Evolutionary conservation across 2,329 filamentous ascomycete species (phyloP), one percentile per base, ranked within the genome.

Genomic region (Colletotrichum eremochloae): DNA sequence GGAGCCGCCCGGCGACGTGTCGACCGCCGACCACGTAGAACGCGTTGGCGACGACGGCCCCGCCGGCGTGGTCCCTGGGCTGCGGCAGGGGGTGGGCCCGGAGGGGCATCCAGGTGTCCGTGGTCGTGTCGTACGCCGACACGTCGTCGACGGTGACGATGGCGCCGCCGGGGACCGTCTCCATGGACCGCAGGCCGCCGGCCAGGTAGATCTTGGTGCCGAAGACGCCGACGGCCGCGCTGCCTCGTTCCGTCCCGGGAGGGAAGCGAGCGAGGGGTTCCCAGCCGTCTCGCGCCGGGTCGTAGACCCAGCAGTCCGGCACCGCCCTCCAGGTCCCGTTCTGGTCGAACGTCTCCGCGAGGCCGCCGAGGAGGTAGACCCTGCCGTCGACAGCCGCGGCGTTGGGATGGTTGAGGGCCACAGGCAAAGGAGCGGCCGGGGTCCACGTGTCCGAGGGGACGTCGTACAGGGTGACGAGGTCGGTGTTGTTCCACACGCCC

Each of bases 281-380:
- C 81, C 81, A 82, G 1, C 71, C 46, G n/a, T 80, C 74, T 0
- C 71, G 67, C 0, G 60, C 62, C 2, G 77, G 76, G 40, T 81
- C 77, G 42, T 82, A 83, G 24, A 63, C 61, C 74, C 72, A 63
- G 9, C 24, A 50, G 14, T 63, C 44, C 6, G 61, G 61, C 4
- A 42, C 48, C 24, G 42, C 61, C 9, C 61, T 42, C 61, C 61
- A 63, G 4, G 61, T 63, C 20, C 44, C 61, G 12, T 50, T 63
- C 18, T 52, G 9, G 9, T 63, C 1, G 80, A 77, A 71, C 76
- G 79, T 7, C 76, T 74, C 76, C 3, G 75, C 75, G 3, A 84
- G 76, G 0, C 81, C 82, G 6, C 83, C 82, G 4, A 85, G 75
- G 0, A 84, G 57, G 67, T 84, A 84, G 20, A 84, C 77, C 67